Conservation (phyloP, 2,329 filamentous ascomycete species). For the Diaporthe ampelina region DNA sequence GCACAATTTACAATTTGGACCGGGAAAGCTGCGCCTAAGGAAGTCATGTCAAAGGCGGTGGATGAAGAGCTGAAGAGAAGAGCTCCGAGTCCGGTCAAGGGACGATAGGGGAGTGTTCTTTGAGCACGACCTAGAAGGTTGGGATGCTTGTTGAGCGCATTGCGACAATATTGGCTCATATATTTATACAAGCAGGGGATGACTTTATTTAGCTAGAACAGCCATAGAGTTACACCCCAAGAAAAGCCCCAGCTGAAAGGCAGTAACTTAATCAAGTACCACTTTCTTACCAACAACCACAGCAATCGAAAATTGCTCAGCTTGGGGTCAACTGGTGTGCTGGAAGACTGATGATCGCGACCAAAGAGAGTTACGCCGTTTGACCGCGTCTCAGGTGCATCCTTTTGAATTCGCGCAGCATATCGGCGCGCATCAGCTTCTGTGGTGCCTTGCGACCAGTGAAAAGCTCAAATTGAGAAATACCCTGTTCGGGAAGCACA, state of each 20-base stretch:
- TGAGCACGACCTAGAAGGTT: background rate
- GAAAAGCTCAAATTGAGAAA: slow-evolving; percentile 74
- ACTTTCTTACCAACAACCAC: no score
- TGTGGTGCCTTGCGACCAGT: slow-evolving; percentile 71
- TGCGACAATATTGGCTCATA: background rate
- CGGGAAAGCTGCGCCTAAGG: slow-evolving; percentile 9
- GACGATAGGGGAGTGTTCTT: background rate
- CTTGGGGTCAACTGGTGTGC: no score
- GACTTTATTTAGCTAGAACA: no score
- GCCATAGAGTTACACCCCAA: no score
- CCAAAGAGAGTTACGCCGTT: background rate
- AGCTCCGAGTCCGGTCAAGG: background rate
- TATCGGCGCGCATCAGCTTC: slow-evolving; percentile 60
- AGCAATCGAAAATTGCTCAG: no score
- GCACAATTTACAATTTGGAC: slow-evolving; percentile 19
- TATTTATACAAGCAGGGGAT: background rate
- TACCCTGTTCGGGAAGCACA: slow-evolving; percentile 72
- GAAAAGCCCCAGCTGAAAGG: no score
- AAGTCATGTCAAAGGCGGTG: slow-evolving; percentile 10
- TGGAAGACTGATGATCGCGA: background rate
- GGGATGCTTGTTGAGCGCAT: background rate
- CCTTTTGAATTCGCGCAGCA: slow-evolving; percentile 1
- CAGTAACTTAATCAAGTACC: no score
- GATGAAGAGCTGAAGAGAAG: slow-evolving; percentile 1
- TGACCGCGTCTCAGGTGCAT: background rate